Evolutionary conservation across 768 basidiomycete species (phyloP), one percentile per base, ranked within the genome.

Genomic region (Amanita pseudoporphyria): DNA sequence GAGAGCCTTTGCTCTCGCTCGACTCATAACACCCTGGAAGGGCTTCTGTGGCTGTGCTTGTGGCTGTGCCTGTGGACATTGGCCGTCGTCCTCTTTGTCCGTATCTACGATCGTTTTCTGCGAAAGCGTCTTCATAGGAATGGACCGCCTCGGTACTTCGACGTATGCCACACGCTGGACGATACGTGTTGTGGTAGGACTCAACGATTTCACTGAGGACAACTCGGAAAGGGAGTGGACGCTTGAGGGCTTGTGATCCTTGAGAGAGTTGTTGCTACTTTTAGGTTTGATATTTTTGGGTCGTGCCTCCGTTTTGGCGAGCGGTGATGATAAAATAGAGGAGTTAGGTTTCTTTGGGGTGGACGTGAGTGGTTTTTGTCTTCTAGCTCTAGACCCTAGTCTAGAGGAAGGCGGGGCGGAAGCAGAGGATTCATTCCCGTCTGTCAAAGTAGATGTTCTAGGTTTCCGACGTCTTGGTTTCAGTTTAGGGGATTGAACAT

Each of bases 121-220:
- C 42, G 7, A 39, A 31, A 44, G 26, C 24, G 31, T 39, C 30
- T 26, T n/a, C 42, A 52, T 47, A 31, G 49, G 39, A 16, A 55
- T 10, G 7, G 43, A 32, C 22, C 13, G 33, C 30, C 9, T 36
- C 18, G 54, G 36, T 41, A 51, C 45, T 49, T 53, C 33, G 52
- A 54, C 42, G 54, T 36, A 49, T 53, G 55, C 53, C 54, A 53
- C 14, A 53, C 60, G 38, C 45, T 57, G 54, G 4, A 57, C 53
- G 14, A 50, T 48, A 21, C n/a, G n/a, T n/a, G n/a, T n/a, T n/a
- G n/a, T n/a, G n/a, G n/a, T n/a, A n/a, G n/a, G n/a, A n/a, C n/a
- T n/a, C n/a, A n/a, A n/a, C n/a, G n/a, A n/a, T n/a, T n/a, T n/a
- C n/a, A n/a, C n/a, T n/a, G n/a, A n/a, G n/a, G n/a, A n/a, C n/a